Percentiles rank a stretch among this genome's conserved stretches.
phyloP scores from a whole-genome alignment of 768 basidiomycete species.

The Leccinellum rugosiceps region DNA sequence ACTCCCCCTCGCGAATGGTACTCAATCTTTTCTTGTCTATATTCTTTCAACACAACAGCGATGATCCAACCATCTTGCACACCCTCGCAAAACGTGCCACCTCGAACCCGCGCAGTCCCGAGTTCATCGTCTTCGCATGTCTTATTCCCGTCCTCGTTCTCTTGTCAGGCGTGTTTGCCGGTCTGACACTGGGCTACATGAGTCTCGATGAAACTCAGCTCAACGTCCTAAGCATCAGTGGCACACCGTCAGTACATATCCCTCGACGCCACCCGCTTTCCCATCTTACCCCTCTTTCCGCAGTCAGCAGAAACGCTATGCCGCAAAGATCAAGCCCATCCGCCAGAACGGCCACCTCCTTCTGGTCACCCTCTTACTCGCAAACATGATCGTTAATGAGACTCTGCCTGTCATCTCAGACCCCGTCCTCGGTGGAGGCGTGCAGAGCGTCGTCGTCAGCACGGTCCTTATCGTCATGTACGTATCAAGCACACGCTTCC shows the following conservation, averaged over 20 bases:
- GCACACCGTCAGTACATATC: slow-evolving; percentile 64
- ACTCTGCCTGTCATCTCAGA: slow-evolving; percentile 82
- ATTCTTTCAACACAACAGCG: slow-evolving; percentile 34
- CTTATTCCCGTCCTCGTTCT: slow-evolving; percentile 86
- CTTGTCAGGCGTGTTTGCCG: slow-evolving; percentile 84
- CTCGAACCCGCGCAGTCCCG: slow-evolving; percentile 13
- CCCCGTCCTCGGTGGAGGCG: slow-evolving; percentile 74
- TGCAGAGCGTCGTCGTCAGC: slow-evolving; percentile 74
- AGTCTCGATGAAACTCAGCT: slow-evolving; percentile 91
- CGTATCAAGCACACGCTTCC: slow-evolving; percentile 31
- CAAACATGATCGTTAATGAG: slow-evolving; percentile 93
- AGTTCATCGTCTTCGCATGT: slow-evolving; percentile 41
- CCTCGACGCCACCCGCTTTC: not conserved
- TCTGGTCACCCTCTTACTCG: slow-evolving; percentile 76
- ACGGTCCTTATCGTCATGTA: slow-evolving; percentile 87
- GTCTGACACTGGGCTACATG: slow-evolving; percentile 90
- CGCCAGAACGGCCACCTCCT: slow-evolving; percentile 80
- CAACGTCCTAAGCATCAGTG: slow-evolving; percentile 80
- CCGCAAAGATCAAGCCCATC: slow-evolving; percentile 83
- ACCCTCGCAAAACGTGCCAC: slow-evolving; percentile 31
- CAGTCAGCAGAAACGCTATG: slow-evolving; percentile 77
- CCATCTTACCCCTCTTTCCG: not conserved
- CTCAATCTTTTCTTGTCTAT: slow-evolving; percentile 41
- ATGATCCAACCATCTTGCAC: slow-evolving; percentile 19
- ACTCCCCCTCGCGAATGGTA: slow-evolving; percentile 35